Percentiles rank a stretch among this genome's conserved stretches.
Conservation (phyloP, 129 eudicot species). For the Solidago caesia region DNA sequence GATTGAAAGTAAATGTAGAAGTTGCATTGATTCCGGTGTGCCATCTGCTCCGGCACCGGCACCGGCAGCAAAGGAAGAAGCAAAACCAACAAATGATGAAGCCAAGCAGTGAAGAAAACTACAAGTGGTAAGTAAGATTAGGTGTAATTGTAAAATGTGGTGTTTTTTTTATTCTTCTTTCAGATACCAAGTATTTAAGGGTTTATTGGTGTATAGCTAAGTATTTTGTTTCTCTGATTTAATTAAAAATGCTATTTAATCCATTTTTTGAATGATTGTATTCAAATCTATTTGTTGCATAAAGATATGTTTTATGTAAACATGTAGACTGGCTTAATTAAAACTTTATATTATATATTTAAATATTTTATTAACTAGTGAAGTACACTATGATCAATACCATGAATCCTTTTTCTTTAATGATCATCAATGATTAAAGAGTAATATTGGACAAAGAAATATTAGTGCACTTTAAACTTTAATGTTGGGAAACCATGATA, state of each 20-base stretch:
- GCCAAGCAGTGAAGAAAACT: slow-evolving; percentile 45
- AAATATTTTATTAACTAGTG: not conserved
- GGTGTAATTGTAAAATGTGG: slow-evolving; percentile 1
- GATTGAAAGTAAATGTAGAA: slow-evolving; percentile 74
- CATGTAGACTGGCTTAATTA: not conserved
- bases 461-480: slow-evolving; percentile 1
- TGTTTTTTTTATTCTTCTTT: not conserved
- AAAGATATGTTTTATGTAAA: too few relatives aligned
- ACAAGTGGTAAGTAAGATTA: slow-evolving; percentile 9
- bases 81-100: slow-evolving; percentile 41
- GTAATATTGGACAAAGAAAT: slow-evolving; percentile 8
- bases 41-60: slow-evolving; percentile 37
- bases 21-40: slow-evolving; percentile 74
- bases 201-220: slow-evolving; percentile 19
- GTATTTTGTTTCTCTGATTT: not conserved
- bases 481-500: not conserved
- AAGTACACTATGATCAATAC: not conserved
- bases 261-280: too few relatives aligned
- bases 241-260: not conserved
- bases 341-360: not conserved
- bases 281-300: too few relatives aligned
- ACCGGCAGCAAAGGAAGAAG: slow-evolving; percentile 34
- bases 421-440: slow-evolving; percentile 24
- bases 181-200: not conserved
- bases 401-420: not conserved